phyloP scores from a whole-genome alignment of 2,329 filamentous ascomycete genomes.

The Ascocoryne sarcoides region DNA sequence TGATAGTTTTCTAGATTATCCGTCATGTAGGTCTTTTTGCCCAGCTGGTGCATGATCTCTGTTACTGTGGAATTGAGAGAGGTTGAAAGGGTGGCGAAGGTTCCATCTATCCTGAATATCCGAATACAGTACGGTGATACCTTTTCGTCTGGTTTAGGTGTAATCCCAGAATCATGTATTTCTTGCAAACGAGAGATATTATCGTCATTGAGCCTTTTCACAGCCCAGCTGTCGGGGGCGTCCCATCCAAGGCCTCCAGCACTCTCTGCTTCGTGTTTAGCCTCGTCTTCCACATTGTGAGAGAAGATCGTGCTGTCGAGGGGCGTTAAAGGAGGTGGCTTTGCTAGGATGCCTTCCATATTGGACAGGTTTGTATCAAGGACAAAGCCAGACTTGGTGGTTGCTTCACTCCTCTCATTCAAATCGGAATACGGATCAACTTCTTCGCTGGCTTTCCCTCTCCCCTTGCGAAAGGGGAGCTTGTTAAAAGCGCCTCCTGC shows the following conservation, averaged over 20 bases:
- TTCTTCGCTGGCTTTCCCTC: conserved; percentile 40
- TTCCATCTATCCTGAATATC: conserved; percentile 87
- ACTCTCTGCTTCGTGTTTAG: conserved; percentile 22
- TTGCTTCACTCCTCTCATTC: conserved; percentile 12
- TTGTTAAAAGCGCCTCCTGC: conserved; percentile 36
- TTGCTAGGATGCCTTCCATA: conserved; percentile 83
- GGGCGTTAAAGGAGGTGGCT: conserved; percentile 61
- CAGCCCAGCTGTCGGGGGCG: conserved; percentile 93
- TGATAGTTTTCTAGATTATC: conserved; percentile 91
- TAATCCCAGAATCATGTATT: conserved; percentile 57
- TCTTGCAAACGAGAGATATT: conserved; percentile 48
- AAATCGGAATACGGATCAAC: conserved; percentile 41
- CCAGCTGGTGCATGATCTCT: conserved; percentile 81
- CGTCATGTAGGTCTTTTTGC: conserved; percentile 88
- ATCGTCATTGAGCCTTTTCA: conserved; percentile 65
- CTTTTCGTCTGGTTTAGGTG: conserved; percentile 66
- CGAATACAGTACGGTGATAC: conserved; percentile 79
- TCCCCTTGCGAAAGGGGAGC: conserved; percentile 53
- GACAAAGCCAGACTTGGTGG: conserved; percentile 51
- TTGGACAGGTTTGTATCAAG: conserved; percentile 83
- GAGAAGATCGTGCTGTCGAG: conserved; percentile 48
- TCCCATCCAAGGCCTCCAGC: conserved; percentile 60
- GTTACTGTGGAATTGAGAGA: conserved; percentile 73
- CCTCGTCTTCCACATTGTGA: conserved; percentile 36
- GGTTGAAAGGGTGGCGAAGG: conserved; percentile 86